Percentiles rank a stretch among this genome's conserved stretches.
These are phyloP conservation scores for Aspergillus leporis DNA, from an alignment of 495 filamentous ascomycete species.

Conservation along the genomic window DNA sequence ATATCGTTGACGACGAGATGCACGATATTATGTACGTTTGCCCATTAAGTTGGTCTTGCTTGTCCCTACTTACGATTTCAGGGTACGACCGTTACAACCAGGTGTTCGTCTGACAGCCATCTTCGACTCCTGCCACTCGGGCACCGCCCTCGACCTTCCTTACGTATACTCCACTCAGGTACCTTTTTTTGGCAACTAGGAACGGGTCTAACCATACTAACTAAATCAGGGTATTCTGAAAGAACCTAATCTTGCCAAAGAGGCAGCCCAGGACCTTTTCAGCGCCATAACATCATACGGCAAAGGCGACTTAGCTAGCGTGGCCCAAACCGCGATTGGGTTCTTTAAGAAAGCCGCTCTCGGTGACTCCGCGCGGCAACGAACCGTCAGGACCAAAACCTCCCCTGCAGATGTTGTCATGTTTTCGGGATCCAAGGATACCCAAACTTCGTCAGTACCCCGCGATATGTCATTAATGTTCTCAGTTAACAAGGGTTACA, in stretches of 20 bases:
- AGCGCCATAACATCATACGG: slow-evolving; percentile 84
- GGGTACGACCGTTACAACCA: slow-evolving; percentile 72
- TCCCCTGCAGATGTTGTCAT: slow-evolving; percentile 95
- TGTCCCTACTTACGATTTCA: slow-evolving; percentile 8
- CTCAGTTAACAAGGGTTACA: slow-evolving; percentile 14
- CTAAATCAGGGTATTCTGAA: slow-evolving; percentile 73
- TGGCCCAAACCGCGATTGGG: slow-evolving; percentile 75
- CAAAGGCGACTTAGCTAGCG: slow-evolving; percentile 79
- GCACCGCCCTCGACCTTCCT: slow-evolving; percentile 91
- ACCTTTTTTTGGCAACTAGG: not conserved
- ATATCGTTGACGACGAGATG: slow-evolving; percentile 99
- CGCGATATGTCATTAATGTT: not conserved
- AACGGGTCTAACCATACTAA: not conserved
- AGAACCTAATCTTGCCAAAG: slow-evolving; percentile 96
- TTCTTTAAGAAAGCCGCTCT: slow-evolving; percentile 90
- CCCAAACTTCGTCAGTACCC: slow-evolving; percentile 66
- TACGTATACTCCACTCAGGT: slow-evolving; percentile 90
- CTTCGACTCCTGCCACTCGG: slow-evolving; percentile 98
- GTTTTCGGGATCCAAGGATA: slow-evolving; percentile 96
- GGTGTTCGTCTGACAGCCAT: slow-evolving; percentile 94
- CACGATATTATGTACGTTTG: slow-evolving; percentile 76
- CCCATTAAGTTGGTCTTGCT: not conserved
- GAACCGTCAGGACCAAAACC: slow-evolving; percentile 82
- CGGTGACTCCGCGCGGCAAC: slow-evolving; percentile 75
- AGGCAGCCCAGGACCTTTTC: slow-evolving; percentile 89